phyloP scores from a whole-genome alignment of 2,329 filamentous ascomycete species.

The Cadophora sp. region DNA sequence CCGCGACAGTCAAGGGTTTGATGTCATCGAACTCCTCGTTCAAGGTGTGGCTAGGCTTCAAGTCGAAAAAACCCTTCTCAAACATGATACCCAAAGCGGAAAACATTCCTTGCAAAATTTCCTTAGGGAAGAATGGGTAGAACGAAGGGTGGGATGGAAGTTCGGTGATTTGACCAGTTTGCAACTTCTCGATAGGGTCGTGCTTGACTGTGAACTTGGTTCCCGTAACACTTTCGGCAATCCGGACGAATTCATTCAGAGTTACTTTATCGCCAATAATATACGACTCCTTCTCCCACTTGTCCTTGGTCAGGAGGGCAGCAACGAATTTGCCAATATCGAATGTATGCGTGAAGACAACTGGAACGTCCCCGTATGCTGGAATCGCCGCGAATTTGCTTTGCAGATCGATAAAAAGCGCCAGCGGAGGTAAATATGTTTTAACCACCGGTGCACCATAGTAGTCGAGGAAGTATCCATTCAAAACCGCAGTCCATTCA shows the following conservation, averaged over 20 bases:
- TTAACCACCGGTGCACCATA: conserved; percentile 31
- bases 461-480: conserved; percentile 37
- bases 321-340: conserved; percentile 41
- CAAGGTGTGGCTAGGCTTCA: conserved; percentile 26
- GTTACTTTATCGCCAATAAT: conserved; percentile 41
- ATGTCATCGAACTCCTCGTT: conserved; percentile 39
- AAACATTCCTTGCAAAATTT: conserved; percentile 36
- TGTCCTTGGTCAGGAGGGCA: conserved; percentile 26
- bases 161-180: conserved; percentile 28
- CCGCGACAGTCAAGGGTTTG: conserved; percentile 32
- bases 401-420: conserved; percentile 35
- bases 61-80: conserved; percentile 30
- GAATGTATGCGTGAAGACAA: conserved; percentile 39
- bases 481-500: conserved; percentile 35
- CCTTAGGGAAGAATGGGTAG: conserved; percentile 39
- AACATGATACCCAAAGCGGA: conserved; percentile 34
- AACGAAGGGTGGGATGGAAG: conserved; percentile 38
- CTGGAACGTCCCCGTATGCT: conserved; percentile 31
- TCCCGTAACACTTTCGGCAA: conserved; percentile 34
- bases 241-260: conserved; percentile 38
- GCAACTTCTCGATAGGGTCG: conserved; percentile 38
- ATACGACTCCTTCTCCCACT: conserved; percentile 35
- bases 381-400: conserved; percentile 38
- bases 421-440: conserved; percentile 32
- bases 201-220: conserved; percentile 40